Evolutionary conservation across 2,329 filamentous ascomycete species (phyloP).

Genomic region (Aspergillus sp.): DNA sequence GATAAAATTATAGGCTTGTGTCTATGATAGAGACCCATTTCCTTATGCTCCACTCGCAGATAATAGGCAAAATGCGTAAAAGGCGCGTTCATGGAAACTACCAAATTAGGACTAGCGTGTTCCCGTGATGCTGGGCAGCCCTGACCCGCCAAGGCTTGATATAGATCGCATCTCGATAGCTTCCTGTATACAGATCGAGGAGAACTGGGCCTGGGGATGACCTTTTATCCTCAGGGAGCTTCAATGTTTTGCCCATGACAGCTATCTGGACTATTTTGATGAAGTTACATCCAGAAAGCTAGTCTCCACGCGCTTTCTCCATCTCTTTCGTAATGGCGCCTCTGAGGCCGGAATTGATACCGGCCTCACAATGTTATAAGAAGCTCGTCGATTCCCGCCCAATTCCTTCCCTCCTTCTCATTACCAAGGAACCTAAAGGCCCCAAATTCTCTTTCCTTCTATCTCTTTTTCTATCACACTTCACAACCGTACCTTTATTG

Average conservation of each 20-base stretch:
- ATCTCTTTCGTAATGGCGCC: conserved; percentile 37
- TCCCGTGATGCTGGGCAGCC: conserved; percentile 28
- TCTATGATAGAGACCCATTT: too few species aligned
- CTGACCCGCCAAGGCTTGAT: conserved; percentile 24
- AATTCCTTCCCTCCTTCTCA: conserved; percentile 13
- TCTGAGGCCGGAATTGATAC: conserved; percentile 46
- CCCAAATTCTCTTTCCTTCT: background rate
- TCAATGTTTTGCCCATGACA: conserved; percentile 6
- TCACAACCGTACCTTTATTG: background rate
- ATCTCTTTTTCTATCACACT: background rate
- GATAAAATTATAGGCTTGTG: too few species aligned
- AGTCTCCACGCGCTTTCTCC: conserved; percentile 25
- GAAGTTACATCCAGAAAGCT: conserved; percentile 11
- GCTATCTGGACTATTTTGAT: background rate
- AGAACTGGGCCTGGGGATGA: background rate
- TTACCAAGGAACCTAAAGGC: conserved; percentile 9
- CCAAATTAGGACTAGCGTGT: conserved; percentile 25
- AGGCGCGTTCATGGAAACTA: background rate
- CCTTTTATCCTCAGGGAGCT: background rate
- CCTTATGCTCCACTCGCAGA: background rate
- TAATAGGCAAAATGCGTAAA: background rate
- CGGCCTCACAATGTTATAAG: conserved; percentile 46
- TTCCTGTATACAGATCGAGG: conserved; percentile 10
- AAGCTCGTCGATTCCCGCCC: conserved; percentile 31
- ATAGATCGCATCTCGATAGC: conserved; percentile 21